phyloP scores from a whole-genome alignment of 192 early-diverging fungal genomes.

The Gamsiella multidivaricata region DNA sequence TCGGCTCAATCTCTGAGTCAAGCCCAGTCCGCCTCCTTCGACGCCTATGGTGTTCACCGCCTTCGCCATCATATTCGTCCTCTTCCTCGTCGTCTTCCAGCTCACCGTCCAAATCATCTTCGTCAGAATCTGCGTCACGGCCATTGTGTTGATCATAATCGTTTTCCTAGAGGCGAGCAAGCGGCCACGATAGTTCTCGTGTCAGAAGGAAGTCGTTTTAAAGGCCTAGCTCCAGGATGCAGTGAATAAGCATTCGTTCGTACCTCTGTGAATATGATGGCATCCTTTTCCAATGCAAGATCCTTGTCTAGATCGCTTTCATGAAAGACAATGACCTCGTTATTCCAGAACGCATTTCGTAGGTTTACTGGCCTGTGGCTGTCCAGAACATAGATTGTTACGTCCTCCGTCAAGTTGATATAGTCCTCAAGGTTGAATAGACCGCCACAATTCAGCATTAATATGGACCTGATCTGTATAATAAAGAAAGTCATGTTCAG shows the following conservation, averaged over 20 bases:
- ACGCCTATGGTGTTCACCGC: constrained; percentile 54
- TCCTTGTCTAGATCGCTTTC: constrained; percentile 83
- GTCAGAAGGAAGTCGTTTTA: constrained; percentile 16
- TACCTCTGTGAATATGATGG: constrained; percentile 77
- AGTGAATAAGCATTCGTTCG: too few species aligned
- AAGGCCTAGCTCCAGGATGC: too few species aligned
- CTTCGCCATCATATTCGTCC: constrained; percentile 38
- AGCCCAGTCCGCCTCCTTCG: constrained; percentile 50
- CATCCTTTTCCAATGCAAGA: constrained; percentile 71
- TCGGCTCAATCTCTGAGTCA: constrained; percentile 52
- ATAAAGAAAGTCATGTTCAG: background rate
- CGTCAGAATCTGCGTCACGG: constrained; percentile 38
- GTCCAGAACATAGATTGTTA: constrained; percentile 85
- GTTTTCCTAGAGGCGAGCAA: constrained; percentile 30
- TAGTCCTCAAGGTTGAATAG: constrained; percentile 54
- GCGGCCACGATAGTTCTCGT: background rate
- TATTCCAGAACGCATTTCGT: constrained; percentile 80
- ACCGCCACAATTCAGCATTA: constrained; percentile 91
- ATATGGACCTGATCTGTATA: constrained; percentile 72
- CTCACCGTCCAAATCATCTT: constrained; percentile 50
- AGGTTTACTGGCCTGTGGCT: constrained; percentile 91
- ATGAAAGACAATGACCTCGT: constrained; percentile 86
- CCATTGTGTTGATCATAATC: constrained; percentile 46
- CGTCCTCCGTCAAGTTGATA: constrained; percentile 76
- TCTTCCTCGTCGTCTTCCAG: constrained; percentile 48